A percentile compares a stretch with the other conserved stretches of the same genome.
These are phyloP conservation scores for Hymenoscyphus linearis DNA, from an alignment of 2,329 filamentous ascomycete genomes.

Conservation along the genomic window DNA sequence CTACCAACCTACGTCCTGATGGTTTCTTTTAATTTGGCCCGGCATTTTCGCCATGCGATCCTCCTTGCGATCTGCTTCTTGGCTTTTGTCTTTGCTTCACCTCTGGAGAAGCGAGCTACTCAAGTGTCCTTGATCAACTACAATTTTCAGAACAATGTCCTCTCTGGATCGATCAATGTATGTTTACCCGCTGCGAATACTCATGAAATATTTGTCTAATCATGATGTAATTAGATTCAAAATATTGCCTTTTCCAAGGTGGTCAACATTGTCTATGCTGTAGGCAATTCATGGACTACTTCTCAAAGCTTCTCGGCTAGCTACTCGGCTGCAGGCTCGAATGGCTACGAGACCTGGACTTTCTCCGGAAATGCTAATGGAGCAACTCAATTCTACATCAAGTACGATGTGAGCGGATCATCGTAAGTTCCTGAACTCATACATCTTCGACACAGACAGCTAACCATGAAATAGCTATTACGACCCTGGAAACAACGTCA, in stretches of 20 bases:
- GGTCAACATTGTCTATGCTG: conserved; percentile 24
- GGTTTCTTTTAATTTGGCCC: neutral
- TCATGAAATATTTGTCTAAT: neutral
- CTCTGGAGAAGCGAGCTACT: conserved; percentile 18
- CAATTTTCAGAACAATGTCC: conserved; percentile 23
- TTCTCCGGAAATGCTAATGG: conserved; percentile 27
- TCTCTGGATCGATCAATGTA: conserved; percentile 28
- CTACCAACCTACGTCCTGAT: neutral
- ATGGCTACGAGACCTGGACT: conserved; percentile 25
- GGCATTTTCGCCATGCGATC: neutral
- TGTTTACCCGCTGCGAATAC: conserved; percentile 1
- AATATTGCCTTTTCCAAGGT: conserved; percentile 27
- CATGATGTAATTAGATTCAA: conserved; percentile 18
- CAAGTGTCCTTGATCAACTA: conserved; percentile 24
- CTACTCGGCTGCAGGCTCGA: conserved; percentile 19
- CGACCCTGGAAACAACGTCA: conserved; percentile 26
- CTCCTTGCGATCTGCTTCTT: neutral
- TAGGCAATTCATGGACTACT: conserved; percentile 22
- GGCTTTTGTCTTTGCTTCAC: conserved; percentile 1
- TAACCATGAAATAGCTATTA: conserved; percentile 17
- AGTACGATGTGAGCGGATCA: conserved; percentile 27
- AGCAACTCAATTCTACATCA: conserved; percentile 28
- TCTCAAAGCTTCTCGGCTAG: conserved; percentile 20
- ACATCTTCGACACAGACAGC: neutral
- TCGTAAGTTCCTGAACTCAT: conserved; percentile 5